phyloP scores from a whole-genome alignment of 805 yeast species.

The Candida gorgasii region DNA sequence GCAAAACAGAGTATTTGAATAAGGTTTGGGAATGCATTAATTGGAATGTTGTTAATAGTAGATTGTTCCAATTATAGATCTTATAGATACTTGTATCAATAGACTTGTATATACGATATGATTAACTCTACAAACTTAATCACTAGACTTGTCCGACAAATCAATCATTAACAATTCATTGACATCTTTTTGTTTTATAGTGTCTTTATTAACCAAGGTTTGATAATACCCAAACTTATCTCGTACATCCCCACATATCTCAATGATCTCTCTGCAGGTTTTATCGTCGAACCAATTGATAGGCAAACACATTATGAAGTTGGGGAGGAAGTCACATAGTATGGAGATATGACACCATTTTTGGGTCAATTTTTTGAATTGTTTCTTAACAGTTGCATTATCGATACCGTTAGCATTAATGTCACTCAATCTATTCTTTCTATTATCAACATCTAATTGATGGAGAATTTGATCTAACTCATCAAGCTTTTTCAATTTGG shows the following conservation, averaged over 20 bases:
- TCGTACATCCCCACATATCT: conserved; percentile 27
- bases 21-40: conserved; percentile 77
- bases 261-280: conserved; percentile 25
- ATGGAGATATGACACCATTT: conserved; percentile 22
- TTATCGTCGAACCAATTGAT: conserved; percentile 38
- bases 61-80: conserved; percentile 41
- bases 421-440: conserved; percentile 15
- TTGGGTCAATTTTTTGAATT: conserved; percentile 15
- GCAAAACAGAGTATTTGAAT: conserved; percentile 69
- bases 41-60: conserved; percentile 72
- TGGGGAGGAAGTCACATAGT: conserved; percentile 32
- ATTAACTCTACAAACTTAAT: neutral
- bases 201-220: conserved; percentile 18
- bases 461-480: conserved; percentile 16
- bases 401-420: conserved; percentile 11
- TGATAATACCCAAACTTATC: conserved; percentile 22
- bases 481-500: conserved; percentile 20
- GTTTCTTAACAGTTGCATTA: conserved; percentile 10
- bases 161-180: conserved; percentile 24
- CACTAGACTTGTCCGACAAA: neutral
- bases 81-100: conserved; percentile 2
- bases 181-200: conserved; percentile 15
- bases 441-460: conserved; percentile 7
- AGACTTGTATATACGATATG: conserved; percentile 9
- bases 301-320: conserved; percentile 33